A percentile compares a stretch with the other conserved stretches of the same genome.
phyloP scores from a whole-genome alignment of 345 rosid species.

The Brassica juncea region DNA sequence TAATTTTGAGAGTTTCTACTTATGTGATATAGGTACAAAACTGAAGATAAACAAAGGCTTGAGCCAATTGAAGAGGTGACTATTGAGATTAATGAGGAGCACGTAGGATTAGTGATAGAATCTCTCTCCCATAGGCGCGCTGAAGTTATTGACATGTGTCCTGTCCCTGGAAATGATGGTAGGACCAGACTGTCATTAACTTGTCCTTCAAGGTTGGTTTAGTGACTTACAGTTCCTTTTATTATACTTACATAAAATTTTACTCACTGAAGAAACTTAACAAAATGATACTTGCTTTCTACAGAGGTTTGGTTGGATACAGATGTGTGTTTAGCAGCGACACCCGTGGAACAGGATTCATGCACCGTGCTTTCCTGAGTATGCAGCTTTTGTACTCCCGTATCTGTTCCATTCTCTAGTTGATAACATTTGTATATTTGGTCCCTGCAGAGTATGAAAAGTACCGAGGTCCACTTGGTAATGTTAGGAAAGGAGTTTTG shows the following conservation, averaged over 20 bases:
- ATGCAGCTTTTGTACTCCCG: slow-evolving; percentile 37
- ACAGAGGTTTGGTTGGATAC: slow-evolving; percentile 97
- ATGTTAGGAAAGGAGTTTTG: slow-evolving; percentile 98
- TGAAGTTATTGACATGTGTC: slow-evolving; percentile 87
- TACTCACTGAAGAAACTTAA: slow-evolving; percentile 15
- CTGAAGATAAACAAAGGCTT: slow-evolving; percentile 62
- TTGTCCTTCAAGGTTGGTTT: slow-evolving; percentile 85
- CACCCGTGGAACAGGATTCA: slow-evolving; percentile 97
- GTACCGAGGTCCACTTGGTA: slow-evolving; percentile 84
- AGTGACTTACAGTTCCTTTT: not conserved
- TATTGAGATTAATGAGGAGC: slow-evolving; percentile 94
- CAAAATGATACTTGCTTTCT: slow-evolving; percentile 13
- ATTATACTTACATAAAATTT: not conserved
- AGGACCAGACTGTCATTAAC: slow-evolving; percentile 65
- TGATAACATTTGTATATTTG: not conserved
- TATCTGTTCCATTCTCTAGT: not conserved
- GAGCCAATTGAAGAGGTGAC: slow-evolving; percentile 97
- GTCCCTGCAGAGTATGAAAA: slow-evolving; percentile 69
- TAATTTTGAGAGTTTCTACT: not conserved
- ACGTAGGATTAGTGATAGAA: slow-evolving; percentile 87
- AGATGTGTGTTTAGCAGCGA: slow-evolving; percentile 98
- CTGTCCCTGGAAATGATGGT: slow-evolving; percentile 68
- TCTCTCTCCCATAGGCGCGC: slow-evolving; percentile 91
- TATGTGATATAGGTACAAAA: slow-evolving; percentile 66
- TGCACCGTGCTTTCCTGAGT: slow-evolving; percentile 98